phyloP scores from a whole-genome alignment of 2,329 filamentous ascomycete genomes.

The Colletotrichum falcatum region DNA sequence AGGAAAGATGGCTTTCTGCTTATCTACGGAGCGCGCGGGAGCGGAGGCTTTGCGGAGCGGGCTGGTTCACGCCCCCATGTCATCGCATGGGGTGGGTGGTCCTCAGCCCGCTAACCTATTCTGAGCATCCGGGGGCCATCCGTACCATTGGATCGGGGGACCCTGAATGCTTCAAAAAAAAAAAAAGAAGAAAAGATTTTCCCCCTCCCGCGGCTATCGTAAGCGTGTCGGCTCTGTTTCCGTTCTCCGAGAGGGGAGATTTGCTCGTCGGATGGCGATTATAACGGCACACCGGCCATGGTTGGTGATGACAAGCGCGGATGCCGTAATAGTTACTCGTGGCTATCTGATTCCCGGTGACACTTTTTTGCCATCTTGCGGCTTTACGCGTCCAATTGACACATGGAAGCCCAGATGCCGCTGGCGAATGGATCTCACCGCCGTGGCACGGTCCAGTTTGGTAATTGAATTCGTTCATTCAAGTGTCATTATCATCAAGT shows the following conservation, averaged over 20 bases:
- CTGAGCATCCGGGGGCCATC: conserved; percentile 26
- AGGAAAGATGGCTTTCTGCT: conserved; percentile 14
- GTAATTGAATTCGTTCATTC: not conserved
- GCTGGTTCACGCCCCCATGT: conserved; percentile 21
- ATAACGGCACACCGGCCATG: not conserved
- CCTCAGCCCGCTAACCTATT: conserved; percentile 31
- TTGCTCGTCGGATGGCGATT: not conserved
- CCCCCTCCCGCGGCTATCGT: not conserved
- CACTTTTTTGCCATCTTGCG: not conserved
- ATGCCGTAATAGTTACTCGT: not conserved
- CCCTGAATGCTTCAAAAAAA: conserved; percentile 27
- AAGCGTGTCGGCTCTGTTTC: not conserved
- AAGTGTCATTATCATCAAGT: not conserved
- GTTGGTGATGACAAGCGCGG: not conserved
- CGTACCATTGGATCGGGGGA: conserved; percentile 31
- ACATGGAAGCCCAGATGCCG: not conserved
- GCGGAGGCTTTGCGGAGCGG: conserved; percentile 23
- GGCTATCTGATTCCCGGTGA: not conserved
- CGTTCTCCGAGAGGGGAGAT: not conserved
- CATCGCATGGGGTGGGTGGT: conserved; percentile 20
- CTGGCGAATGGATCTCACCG: not conserved
- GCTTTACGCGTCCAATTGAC: not conserved
- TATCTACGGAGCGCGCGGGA: conserved; percentile 37
- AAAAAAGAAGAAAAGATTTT: not conserved
- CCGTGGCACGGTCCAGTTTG: not conserved